A percentile compares a stretch with the other conserved stretches of the same genome.
These are phyloP conservation scores for Leccinum arenicola DNA, from an alignment of 768 basidiomycete genomes.

Conservation along the genomic window DNA sequence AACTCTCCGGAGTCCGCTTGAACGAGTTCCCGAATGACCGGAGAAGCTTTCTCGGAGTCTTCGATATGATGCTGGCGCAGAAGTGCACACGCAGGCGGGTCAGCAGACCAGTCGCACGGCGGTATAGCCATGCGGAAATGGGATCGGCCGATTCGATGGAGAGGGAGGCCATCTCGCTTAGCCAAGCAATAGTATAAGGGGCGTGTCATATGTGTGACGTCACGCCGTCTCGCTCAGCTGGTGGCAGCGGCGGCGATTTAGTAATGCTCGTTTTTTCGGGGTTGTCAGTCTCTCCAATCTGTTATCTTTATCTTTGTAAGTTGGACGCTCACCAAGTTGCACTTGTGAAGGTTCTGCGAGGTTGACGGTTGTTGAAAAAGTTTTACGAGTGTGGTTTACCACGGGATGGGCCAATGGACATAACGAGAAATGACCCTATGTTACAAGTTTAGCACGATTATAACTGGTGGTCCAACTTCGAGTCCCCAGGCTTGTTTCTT, in stretches of 20 bases:
- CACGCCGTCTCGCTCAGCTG: neutral
- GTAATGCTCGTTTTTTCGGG: too few relatives aligned
- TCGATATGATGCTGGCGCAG: neutral
- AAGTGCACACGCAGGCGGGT: neutral
- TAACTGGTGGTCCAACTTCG: conserved; percentile 3
- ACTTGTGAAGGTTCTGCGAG: neutral
- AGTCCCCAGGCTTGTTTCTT: conserved; percentile 11
- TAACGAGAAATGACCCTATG: conserved; percentile 22
- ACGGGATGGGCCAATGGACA: conserved; percentile 1
- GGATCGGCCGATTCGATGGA: neutral
- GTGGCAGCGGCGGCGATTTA: too few relatives aligned
- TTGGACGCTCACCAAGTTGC: too few relatives aligned
- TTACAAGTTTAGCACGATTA: conserved; percentile 15
- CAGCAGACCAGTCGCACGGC: neutral
- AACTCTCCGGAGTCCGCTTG: neutral
- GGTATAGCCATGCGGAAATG: neutral
- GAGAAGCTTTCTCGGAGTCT: neutral
- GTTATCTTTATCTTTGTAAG: too few relatives aligned
- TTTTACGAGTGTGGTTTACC: neutral
- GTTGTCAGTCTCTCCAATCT: too few relatives aligned
- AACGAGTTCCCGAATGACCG: neutral
- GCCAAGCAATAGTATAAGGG: too few relatives aligned
- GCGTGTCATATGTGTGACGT: neutral
- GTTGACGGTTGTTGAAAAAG: neutral
- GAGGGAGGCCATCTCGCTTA: neutral